A percentile compares a stretch with the other conserved stretches of the same genome.
phyloP scores from a whole-genome alignment of 75 land plant species.

The Cupressus sempervirens region DNA sequence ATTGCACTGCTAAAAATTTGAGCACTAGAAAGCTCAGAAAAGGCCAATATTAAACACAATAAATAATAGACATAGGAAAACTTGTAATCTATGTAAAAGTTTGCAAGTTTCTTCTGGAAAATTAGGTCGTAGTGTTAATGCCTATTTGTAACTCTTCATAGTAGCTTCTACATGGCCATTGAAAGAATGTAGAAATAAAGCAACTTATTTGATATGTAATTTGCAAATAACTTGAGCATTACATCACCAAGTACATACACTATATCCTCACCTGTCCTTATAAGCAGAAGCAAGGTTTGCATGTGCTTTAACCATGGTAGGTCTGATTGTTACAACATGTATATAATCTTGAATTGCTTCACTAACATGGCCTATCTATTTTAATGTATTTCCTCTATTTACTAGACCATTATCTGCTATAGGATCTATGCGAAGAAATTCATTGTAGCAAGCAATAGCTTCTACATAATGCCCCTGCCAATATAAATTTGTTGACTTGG shows the following conservation, averaged over 20 bases:
- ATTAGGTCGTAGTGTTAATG: constrained; percentile 75
- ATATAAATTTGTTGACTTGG: constrained; percentile 14
- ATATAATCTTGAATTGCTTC: constrained; percentile 98
- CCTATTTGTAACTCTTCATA: constrained; percentile 93
- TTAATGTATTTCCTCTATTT: constrained; percentile 92
- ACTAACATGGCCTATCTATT: constrained; percentile 92
- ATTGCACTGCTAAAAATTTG: background rate
- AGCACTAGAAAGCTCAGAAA: background rate
- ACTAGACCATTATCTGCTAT: constrained; percentile 96
- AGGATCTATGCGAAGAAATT: constrained; percentile 95
- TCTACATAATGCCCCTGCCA: constrained; percentile 91
- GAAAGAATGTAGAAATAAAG: constrained; percentile 5
- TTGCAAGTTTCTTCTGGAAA: constrained; percentile 99
- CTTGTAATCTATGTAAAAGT: constrained; percentile 96
- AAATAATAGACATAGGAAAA: constrained; percentile 4
- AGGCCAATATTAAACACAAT: background rate
- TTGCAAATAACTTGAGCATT: background rate
- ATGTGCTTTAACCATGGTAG: constrained; percentile 99
- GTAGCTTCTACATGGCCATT: constrained; percentile 98
- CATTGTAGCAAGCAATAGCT: constrained; percentile 98
- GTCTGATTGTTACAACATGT: constrained; percentile 77
- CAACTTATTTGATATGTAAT: background rate
- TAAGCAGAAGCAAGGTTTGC: constrained; percentile 99
- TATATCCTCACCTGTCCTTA: constrained; percentile 74
- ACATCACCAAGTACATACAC: background rate